Percentiles rank a stretch among this genome's conserved stretches.
Evolutionary conservation across 164 flowering plant species (phyloP).

Genomic region (Vitis riparia): DNA sequence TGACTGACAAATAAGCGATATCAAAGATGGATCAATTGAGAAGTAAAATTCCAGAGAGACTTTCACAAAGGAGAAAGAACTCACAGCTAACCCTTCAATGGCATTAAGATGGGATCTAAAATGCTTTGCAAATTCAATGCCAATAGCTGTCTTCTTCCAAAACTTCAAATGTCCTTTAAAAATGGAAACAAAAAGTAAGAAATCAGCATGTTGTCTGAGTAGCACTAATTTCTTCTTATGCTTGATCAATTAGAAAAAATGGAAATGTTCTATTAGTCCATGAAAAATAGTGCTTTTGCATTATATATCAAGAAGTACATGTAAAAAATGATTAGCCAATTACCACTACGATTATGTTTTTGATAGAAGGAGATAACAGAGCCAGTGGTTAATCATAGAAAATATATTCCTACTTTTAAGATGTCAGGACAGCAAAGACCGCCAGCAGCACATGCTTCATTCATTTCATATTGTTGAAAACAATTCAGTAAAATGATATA

Average conservation of each 20-base stretch:
- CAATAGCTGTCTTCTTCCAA: slow-evolving; percentile 91
- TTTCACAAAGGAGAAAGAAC: slow-evolving; percentile 27
- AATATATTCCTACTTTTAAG: too few species aligned
- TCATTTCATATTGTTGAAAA: too few species aligned
- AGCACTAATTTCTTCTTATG: neutral
- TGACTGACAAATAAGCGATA: neutral
- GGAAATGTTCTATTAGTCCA: neutral
- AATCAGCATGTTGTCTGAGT: neutral
- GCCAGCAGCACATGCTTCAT: too few species aligned
- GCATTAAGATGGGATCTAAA: slow-evolving; percentile 96
- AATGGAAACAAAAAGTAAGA: neutral
- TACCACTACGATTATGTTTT: too few species aligned
- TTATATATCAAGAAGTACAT: too few species aligned
- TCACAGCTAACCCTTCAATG: slow-evolving; percentile 93
- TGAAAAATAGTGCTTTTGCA: too few species aligned
- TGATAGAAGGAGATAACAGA: too few species aligned
- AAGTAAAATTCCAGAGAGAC: neutral
- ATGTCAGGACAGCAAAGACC: too few species aligned
- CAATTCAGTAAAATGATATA: too few species aligned
- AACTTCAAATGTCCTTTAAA: slow-evolving; percentile 90
- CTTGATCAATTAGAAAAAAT: neutral
- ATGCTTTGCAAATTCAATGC: slow-evolving; percentile 98
- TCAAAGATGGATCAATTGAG: neutral
- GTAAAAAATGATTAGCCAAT: too few species aligned
- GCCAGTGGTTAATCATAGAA: too few species aligned